phyloP scores from a whole-genome alignment of 345 rosid species.

The Gossypium turneri region DNA sequence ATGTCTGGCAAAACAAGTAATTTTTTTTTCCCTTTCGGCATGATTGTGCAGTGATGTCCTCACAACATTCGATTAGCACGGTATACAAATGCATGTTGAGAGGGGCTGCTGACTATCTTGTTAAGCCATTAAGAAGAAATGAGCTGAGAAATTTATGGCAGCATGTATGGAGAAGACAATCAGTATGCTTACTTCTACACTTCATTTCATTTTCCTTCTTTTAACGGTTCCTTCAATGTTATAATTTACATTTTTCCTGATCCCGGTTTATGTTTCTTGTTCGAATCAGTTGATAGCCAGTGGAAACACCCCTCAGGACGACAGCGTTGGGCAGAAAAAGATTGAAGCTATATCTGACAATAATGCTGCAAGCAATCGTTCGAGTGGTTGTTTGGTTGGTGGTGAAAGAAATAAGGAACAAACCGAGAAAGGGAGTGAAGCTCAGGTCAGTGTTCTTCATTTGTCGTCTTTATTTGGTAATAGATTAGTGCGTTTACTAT shows the following conservation, averaged over 20 bases:
- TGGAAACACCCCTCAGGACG: constrained; percentile 47
- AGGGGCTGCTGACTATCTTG: constrained; percentile 94
- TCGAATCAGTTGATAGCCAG: constrained; percentile 33
- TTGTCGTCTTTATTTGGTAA: not conserved
- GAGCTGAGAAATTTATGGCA: constrained; percentile 95
- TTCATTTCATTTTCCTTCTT: not conserved
- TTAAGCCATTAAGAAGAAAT: constrained; percentile 89
- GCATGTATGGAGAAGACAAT: constrained; percentile 95
- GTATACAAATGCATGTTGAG: constrained; percentile 92
- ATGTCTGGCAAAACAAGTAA: not conserved
- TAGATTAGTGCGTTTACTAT: not conserved
- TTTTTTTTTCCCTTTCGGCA: not conserved
- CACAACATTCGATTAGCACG: constrained; percentile 68
- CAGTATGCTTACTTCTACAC: constrained; percentile 45
- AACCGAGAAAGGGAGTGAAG: constrained; percentile 58
- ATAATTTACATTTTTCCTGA: constrained; percentile 9
- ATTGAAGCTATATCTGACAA: constrained; percentile 71
- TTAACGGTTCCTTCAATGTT: not conserved
- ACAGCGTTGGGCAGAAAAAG: constrained; percentile 68
- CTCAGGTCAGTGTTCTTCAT: constrained; percentile 52
- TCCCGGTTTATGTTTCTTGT: not conserved
- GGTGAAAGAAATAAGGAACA: constrained; percentile 37
- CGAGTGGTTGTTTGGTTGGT: constrained; percentile 44
- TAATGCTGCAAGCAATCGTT: constrained; percentile 49
- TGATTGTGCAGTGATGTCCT: constrained; percentile 88